Evolutionary conservation across 2,329 filamentous ascomycete species (phyloP).

Genomic region (Colletotrichum lini): DNA sequence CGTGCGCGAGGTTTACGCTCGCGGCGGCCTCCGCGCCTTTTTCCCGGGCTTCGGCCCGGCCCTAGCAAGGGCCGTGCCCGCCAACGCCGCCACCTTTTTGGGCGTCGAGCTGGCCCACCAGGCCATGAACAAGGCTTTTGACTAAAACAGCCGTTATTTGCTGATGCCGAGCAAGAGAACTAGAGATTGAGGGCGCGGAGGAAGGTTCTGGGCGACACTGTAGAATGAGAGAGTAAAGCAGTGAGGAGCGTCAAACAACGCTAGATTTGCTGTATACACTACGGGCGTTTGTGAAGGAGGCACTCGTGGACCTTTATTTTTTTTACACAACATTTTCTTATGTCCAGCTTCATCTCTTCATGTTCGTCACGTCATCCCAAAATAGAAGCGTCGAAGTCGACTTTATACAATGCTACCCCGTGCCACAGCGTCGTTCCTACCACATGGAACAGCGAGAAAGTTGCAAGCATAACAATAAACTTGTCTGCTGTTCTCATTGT

Average conservation of each 20-base stretch:
- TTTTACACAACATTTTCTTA: background rate
- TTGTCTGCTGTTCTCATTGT: background rate
- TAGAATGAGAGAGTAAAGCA: background rate
- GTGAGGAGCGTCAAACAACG: background rate
- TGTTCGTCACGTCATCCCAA: constrained; percentile 3
- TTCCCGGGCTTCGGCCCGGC: constrained; percentile 97
- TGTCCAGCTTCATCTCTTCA: background rate
- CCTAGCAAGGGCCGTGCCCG: constrained; percentile 91
- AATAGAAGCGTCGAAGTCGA: constrained; percentile 7
- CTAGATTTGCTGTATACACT: background rate
- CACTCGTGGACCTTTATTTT: background rate
- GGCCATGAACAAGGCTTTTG: constrained; percentile 84
- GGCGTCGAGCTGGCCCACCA: constrained; percentile 88
- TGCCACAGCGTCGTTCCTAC: background rate
- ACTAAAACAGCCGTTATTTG: constrained; percentile 40
- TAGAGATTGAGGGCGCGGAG: background rate
- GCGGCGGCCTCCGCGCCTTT: constrained; percentile 90
- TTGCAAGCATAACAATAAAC: too few species aligned
- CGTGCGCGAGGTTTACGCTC: constrained; percentile 84
- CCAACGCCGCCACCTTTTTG: constrained; percentile 95
- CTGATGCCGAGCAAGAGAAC: background rate
- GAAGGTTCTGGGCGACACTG: background rate
- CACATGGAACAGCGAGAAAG: too few species aligned
- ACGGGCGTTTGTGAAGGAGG: constrained; percentile 18
- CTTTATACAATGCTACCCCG: background rate